Evolutionary conservation across 2,329 filamentous ascomycete genomes (phyloP), one percentile per base, ranked within the genome.

Genomic region (Aspergillus ochraceoroseus): DNA sequence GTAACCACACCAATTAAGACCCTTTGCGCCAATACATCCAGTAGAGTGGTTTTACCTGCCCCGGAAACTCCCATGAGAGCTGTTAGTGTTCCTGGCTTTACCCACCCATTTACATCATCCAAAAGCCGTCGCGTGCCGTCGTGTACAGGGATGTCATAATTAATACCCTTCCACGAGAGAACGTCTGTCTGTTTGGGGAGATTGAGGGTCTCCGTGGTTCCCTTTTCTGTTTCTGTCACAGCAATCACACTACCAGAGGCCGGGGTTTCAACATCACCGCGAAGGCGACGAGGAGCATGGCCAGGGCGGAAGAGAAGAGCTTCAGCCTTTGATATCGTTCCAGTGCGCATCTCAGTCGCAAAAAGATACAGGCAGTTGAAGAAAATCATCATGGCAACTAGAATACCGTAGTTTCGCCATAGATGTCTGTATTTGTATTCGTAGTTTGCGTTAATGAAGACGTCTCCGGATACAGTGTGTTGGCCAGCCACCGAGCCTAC

Each of bases 11-110:
- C 89, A 76, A 92, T 88, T 0, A 85, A 86, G 6, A 82, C 83
- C 55, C 88, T 81, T 44, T 84, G 84, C 13, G 89, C 89, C 47
- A 95, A 71, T 17, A 86, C 85, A 62, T 95, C 85, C 4, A 95
- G 72, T 8, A 95, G 74, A 0, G 88, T 94, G 0, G 88, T 95
- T 63, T 95, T 95, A 28, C 89, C 88, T 7, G 88, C 88, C 42
- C 88, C 87, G 18, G 83, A 88, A 3, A 88, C 85, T 64, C 87
- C 85, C 87, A 95, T 94, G 2, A 94, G 72, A 7, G 87, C 88
- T 2, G 87, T 95, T 34, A 94, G 59, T 4, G 86, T 94, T 42
- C 89, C 89, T 3, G 89, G 88, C 65, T 94, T 90, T 40, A 95
- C 87, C 85, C 87, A 95, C 19, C 89, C 89, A 52, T 90, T 83